Percentiles rank a stretch among this genome's conserved stretches.
These are phyloP conservation scores for Pharus latifolius DNA, from an alignment of 176 grass and related monocot genomes.

Conservation along the genomic window DNA sequence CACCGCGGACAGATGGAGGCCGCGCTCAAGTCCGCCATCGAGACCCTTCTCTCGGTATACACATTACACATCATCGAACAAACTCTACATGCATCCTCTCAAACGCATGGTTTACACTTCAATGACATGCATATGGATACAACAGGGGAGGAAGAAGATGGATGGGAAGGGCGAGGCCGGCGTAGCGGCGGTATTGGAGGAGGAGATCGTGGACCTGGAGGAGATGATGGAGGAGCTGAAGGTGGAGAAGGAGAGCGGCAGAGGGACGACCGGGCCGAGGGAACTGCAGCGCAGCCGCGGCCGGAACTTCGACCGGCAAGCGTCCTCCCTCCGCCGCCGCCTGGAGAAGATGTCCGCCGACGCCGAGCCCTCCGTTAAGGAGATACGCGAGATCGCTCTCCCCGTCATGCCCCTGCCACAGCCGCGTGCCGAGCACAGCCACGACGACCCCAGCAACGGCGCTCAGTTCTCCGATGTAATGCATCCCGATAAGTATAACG, in stretches of 20 bases:
- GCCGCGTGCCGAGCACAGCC: neutral
- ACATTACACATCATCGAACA: neutral
- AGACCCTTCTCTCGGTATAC: conserved; percentile 57
- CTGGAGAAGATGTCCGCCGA: conserved; percentile 57
- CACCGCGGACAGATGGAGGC: conserved; percentile 58
- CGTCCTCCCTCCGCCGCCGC: conserved; percentile 51
- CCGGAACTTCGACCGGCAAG: conserved; percentile 85
- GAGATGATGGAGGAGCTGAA: conserved; percentile 63
- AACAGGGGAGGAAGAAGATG: conserved; percentile 78
- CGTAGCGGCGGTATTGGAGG: conserved; percentile 39
- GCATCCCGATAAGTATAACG: neutral
- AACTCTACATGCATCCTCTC: neutral
- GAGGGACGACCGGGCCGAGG: conserved; percentile 5
- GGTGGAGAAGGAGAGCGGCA: conserved; percentile 50
- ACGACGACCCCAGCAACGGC: conserved; percentile 15
- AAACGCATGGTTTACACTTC: neutral
- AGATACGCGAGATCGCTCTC: conserved; percentile 58
- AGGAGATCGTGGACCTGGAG: conserved; percentile 64
- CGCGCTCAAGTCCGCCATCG: conserved; percentile 68
- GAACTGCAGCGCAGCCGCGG: conserved; percentile 44
- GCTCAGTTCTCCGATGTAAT: conserved; percentile 42
- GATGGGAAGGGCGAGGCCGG: conserved; percentile 23
- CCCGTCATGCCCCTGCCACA: neutral
- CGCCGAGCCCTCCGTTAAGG: conserved; percentile 46
- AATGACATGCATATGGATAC: neutral